Evolutionary conservation across 2,329 filamentous ascomycete species (phyloP).

Genomic region (Paraphaeosphaeria minitans): DNA sequence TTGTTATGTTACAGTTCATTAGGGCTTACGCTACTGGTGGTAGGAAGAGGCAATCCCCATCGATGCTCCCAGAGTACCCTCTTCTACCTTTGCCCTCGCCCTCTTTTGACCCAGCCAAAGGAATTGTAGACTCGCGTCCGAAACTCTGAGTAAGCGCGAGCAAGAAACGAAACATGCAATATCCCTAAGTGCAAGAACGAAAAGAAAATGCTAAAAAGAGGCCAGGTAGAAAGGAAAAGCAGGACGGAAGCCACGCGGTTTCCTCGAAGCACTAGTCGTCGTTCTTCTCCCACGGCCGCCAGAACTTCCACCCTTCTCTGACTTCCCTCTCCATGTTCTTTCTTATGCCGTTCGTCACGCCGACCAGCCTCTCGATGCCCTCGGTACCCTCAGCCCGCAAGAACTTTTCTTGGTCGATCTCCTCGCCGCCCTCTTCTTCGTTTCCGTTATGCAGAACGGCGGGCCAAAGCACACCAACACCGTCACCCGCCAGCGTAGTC

Average conservation of each 20-base stretch:
- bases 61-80: neutral
- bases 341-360: conserved; percentile 58
- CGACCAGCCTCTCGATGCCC: conserved; percentile 85
- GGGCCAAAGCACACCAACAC: conserved; percentile 92
- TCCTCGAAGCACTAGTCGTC: neutral
- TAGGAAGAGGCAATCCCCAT: neutral
- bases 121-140: conserved; percentile 12
- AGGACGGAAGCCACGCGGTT: neutral
- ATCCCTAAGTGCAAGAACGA: neutral
- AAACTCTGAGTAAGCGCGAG: neutral
- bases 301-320: conserved; percentile 49
- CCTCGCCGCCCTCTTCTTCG: conserved; percentile 82
- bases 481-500: conserved; percentile 89
- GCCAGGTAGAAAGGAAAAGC: neutral
- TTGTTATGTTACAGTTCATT: neutral
- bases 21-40: neutral
- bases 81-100: neutral
- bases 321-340: conserved; percentile 35
- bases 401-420: conserved; percentile 90
- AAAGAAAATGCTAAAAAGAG: neutral
- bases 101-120: neutral
- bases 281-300: conserved; percentile 42
- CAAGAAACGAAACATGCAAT: neutral
- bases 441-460: conserved; percentile 85
- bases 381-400: conserved; percentile 81